A percentile compares a stretch with the other conserved stretches of the same genome.
Evolutionary conservation across 257 asterid genomes (phyloP).

Genomic region (Marsdenia floribunda): DNA sequence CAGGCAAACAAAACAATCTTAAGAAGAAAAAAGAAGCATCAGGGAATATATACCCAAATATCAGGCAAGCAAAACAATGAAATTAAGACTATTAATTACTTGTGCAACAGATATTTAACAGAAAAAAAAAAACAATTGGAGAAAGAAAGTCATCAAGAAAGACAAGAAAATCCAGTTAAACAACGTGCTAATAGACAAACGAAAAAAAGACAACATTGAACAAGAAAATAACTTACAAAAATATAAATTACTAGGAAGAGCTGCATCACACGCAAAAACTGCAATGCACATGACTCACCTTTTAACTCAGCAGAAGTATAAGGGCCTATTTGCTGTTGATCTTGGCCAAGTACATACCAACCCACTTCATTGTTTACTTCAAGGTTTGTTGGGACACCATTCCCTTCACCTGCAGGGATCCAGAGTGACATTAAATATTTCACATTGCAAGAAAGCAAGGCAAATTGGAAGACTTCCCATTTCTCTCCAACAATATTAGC

Average conservation of each 20-base stretch:
- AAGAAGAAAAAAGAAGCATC: constrained; percentile 9
- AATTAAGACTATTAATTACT: constrained; percentile 31
- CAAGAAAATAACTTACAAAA: constrained; percentile 2
- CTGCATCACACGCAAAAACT: constrained; percentile 3
- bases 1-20: constrained; percentile 46
- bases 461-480: neutral
- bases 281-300: constrained; percentile 37
- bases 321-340: constrained; percentile 74
- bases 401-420: constrained; percentile 29
- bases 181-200: constrained; percentile 23
- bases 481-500: neutral
- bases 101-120: constrained; percentile 27
- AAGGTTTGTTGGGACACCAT: constrained; percentile 24
- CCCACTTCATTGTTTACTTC: constrained; percentile 49
- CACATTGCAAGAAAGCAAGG: neutral
- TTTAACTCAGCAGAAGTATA: constrained; percentile 73
- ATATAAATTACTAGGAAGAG: neutral
- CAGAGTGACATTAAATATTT: neutral
- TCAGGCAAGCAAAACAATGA: constrained; percentile 30
- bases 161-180: constrained; percentile 15
- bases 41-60: constrained; percentile 23
- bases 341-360: constrained; percentile 81
- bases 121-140: constrained; percentile 13
- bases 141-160: constrained; percentile 22
- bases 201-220: constrained; percentile 19